These are phyloP conservation scores for Clonostachys byssicola DNA, from an alignment of 2,329 filamentous ascomycete genomes.

Conservation along the genomic window DNA sequence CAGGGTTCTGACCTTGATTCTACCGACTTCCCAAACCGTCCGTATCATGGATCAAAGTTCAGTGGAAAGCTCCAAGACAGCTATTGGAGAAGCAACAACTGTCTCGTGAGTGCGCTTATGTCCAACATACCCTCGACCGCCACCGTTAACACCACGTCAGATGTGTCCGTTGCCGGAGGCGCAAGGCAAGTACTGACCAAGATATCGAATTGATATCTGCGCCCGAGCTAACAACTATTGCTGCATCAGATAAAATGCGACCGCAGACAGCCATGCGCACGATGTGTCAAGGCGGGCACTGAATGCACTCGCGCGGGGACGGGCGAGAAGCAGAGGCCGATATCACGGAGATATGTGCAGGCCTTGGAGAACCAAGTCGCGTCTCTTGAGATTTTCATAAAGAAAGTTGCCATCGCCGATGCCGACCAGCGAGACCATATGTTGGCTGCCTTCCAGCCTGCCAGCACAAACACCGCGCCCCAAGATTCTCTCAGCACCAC, in stretches of 20 bases:
- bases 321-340: conserved; percentile 28
- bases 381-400: conserved; percentile 38
- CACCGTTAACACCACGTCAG: conserved; percentile 11
- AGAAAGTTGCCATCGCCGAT: conserved; percentile 34
- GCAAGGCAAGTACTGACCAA: conserved; percentile 21
- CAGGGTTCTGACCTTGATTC: not conserved
- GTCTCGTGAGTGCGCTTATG: not conserved
- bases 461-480: not conserved
- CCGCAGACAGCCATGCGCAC: conserved; percentile 42
- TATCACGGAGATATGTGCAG: conserved; percentile 35
- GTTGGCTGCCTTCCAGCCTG: conserved; percentile 11
- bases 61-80: not conserved
- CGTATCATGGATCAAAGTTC: not conserved
- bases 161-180: conserved; percentile 35
- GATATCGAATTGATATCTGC: not conserved
- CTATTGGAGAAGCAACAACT: not conserved
- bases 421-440: conserved; percentile 31
- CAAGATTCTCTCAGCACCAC: conserved; percentile 3
- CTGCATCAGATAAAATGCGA: conserved; percentile 44
- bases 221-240: conserved; percentile 13
- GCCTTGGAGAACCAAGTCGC: conserved; percentile 41
- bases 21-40: not conserved
- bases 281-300: conserved; percentile 35
- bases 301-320: conserved; percentile 32
- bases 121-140: not conserved